Percentiles rank a stretch among this genome's conserved stretches.
Evolutionary conservation across 352 stramenopile genomes (phyloP).

Genomic region (Phytophthora constricta): DNA sequence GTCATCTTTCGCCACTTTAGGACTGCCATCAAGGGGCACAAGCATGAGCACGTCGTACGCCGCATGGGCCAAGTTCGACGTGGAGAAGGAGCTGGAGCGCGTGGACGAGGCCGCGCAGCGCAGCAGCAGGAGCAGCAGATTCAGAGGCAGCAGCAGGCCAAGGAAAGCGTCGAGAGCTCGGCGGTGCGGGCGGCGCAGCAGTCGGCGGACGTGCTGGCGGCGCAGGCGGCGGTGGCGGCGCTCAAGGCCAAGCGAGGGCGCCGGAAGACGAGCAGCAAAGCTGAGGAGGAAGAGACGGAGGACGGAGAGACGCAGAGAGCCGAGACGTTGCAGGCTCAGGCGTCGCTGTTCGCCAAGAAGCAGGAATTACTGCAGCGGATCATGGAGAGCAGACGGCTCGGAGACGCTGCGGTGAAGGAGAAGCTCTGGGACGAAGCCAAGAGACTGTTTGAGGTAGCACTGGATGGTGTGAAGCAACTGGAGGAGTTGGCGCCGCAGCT

Average conservation of each 20-base stretch:
- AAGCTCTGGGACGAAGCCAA: conserved; percentile 24
- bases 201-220: conserved; percentile 64
- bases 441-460: conserved; percentile 39
- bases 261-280: conserved; percentile 5
- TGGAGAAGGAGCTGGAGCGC: conserved; percentile 66
- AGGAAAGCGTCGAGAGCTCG: conserved; percentile 57
- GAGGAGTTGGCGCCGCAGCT: conserved; percentile 52
- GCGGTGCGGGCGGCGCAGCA: conserved; percentile 53
- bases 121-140: conserved; percentile 43
- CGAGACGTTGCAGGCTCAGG: conserved; percentile 36
- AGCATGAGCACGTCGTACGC: conserved; percentile 61
- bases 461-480: conserved; percentile 41
- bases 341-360: conserved; percentile 51
- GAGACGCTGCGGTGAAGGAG: conserved; percentile 37
- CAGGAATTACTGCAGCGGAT: conserved; percentile 60
- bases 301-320: conserved; percentile 6
- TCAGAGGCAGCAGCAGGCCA: conserved; percentile 46
- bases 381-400: conserved; percentile 45
- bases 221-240: conserved; percentile 68
- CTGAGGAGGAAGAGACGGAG: neutral
- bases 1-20: no score
- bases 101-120: conserved; percentile 50
- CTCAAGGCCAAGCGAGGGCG: conserved; percentile 57
- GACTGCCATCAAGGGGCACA: neutral
- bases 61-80: conserved; percentile 70